These are phyloP conservation scores for Raphanus raphanistrum DNA, from an alignment of 345 rosid species.

Conservation along the genomic window DNA sequence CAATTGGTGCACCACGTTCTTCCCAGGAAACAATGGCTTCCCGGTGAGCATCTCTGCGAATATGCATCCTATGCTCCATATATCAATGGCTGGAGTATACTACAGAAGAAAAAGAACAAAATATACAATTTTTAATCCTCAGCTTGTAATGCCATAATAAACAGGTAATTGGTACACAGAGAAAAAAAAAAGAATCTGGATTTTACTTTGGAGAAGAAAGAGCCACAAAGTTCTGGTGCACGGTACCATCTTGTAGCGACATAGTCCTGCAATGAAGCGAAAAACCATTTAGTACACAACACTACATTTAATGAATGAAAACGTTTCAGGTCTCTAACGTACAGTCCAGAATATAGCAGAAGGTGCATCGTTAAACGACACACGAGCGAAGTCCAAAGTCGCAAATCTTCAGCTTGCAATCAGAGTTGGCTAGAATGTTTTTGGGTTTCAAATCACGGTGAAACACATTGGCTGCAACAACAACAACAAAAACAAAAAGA, in stretches of 20 bases:
- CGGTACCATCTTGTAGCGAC: conserved; percentile 99
- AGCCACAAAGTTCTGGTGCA: conserved; percentile 98
- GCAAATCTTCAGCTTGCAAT: conserved; percentile 96
- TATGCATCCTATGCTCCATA: conserved; percentile 99
- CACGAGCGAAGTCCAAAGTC: conserved; percentile 99
- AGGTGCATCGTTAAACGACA: conserved; percentile 94
- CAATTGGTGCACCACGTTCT: conserved; percentile 93
- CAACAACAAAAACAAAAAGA: not conserved
- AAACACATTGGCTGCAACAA: conserved; percentile 82
- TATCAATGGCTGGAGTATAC: conserved; percentile 98
- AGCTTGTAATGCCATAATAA: not conserved
- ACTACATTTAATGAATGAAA: not conserved
- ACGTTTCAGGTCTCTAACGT: conserved; percentile 41
- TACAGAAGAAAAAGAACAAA: conserved; percentile 26
- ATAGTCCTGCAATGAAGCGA: conserved; percentile 67
- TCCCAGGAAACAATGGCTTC: conserved; percentile 92
- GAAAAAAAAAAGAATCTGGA: not conserved
- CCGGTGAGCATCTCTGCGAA: conserved; percentile 97
- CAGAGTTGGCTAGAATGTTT: conserved; percentile 97
- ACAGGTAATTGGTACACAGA: not conserved
- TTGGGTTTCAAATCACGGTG: conserved; percentile 99
- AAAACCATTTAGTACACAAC: conserved; percentile 4
- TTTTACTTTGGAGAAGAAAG: conserved; percentile 93
- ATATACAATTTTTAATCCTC: not conserved
- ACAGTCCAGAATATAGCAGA: conserved; percentile 99